Conservation (phyloP, 2,329 filamentous ascomycete genomes). For the Aspergillus alliaceus region DNA sequence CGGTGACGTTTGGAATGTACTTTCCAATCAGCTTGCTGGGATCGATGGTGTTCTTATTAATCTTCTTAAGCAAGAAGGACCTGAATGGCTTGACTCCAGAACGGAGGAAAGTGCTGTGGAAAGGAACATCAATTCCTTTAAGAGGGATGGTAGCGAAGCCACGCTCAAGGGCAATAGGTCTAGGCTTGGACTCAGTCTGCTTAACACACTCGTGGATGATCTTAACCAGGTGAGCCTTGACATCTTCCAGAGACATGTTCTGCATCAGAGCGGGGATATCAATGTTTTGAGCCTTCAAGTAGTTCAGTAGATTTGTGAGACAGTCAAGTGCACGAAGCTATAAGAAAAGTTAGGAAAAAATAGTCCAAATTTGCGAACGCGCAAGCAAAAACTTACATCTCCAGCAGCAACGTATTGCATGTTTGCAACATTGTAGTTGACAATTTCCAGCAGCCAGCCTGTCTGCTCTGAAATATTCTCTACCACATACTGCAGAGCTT, state of each 20-base stretch:
- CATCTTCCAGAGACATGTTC: constrained; percentile 81
- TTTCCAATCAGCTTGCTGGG: constrained; percentile 95
- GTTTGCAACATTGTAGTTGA: constrained; percentile 84
- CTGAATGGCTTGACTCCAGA: constrained; percentile 99
- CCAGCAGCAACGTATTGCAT: constrained; percentile 70
- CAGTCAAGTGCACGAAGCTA: constrained; percentile 63
- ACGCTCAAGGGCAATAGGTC: constrained; percentile 84
- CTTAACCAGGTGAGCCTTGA: constrained; percentile 83
- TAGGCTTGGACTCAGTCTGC: constrained; percentile 83
- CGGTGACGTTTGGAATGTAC: constrained; percentile 98
- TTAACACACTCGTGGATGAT: constrained; percentile 89
- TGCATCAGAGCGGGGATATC: constrained; percentile 93
- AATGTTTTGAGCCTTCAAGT: constrained; percentile 93
- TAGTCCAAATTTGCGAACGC: no score
- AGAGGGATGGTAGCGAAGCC: constrained; percentile 97
- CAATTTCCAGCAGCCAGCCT: constrained; percentile 94
- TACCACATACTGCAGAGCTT: constrained; percentile 93
- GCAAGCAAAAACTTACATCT: constrained; percentile 48
- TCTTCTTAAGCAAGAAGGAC: constrained; percentile 98
- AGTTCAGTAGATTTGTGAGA: constrained; percentile 82
- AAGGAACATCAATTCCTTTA: constrained; percentile 95
- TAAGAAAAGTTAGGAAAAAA: constrained; percentile 22
- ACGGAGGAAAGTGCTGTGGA: constrained; percentile 97
- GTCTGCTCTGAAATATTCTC: constrained; percentile 93
- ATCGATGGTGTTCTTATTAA: constrained; percentile 98